These are phyloP conservation scores for Scheffersomyces stambukii DNA, from an alignment of 1,139 yeast genomes.

Conservation along the genomic window DNA sequence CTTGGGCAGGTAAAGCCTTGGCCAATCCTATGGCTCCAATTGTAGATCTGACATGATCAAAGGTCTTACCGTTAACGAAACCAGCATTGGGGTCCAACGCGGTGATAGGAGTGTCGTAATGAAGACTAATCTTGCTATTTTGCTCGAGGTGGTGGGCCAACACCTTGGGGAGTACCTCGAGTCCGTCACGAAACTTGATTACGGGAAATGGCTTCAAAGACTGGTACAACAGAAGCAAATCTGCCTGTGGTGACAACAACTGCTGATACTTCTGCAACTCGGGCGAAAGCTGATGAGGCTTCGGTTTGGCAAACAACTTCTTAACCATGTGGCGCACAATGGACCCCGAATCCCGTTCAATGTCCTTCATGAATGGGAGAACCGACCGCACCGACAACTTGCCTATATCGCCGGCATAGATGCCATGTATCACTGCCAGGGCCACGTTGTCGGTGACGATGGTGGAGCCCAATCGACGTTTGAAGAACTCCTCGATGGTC, in stretches of 20 bases:
- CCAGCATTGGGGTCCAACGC: conserved; percentile 17
- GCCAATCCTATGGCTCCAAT: conserved; percentile 39
- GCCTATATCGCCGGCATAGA: conserved; percentile 81
- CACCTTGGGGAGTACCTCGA: conserved; percentile 47
- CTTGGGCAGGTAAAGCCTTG: conserved; percentile 13
- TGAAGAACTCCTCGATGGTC: conserved; percentile 61
- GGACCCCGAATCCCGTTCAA: conserved; percentile 63
- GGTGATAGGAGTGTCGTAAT: conserved; percentile 18
- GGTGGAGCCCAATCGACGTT: conserved; percentile 62
- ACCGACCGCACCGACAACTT: conserved; percentile 63
- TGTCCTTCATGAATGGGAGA: conserved; percentile 45
- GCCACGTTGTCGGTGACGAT: conserved; percentile 57
- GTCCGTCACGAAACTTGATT: conserved; percentile 49
- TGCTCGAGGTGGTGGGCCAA: conserved; percentile 31
- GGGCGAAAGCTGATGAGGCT: conserved; percentile 14
- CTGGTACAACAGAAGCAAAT: conserved; percentile 30
- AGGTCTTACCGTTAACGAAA: conserved; percentile 15
- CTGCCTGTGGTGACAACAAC: conserved; percentile 31
- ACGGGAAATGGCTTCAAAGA: conserved; percentile 47
- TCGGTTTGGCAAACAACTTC: conserved; percentile 7
- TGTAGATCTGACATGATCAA: conserved; percentile 58
- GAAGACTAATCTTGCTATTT: conserved; percentile 39
- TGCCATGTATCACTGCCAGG: conserved; percentile 84
- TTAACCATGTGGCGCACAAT: conserved; percentile 34
- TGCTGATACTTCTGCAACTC: conserved; percentile 25